These are phyloP conservation scores for Plasmodium gaboni DNA, from an alignment of 169 alveolate species.

Conservation along the genomic window DNA sequence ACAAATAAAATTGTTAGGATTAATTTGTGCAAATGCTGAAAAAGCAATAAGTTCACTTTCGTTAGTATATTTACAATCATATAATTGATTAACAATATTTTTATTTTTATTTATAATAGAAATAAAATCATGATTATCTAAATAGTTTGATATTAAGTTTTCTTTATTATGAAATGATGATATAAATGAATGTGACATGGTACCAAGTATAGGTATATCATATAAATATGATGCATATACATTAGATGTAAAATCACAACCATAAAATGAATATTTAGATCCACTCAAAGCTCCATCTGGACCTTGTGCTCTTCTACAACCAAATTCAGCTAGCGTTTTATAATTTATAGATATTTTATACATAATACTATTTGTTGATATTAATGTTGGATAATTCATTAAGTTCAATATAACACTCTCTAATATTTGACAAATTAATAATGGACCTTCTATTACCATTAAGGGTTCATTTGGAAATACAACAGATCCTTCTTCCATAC, in stretches of 20 bases:
- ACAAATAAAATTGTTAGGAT: slow-evolving; percentile 39
- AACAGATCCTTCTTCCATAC: slow-evolving; percentile 87
- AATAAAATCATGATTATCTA: slow-evolving; percentile 48
- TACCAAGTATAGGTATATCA: slow-evolving; percentile 69
- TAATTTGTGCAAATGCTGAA: slow-evolving; percentile 62
- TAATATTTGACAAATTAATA: slow-evolving; percentile 87
- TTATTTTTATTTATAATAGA: slow-evolving; percentile 62
- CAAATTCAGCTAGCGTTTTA: slow-evolving; percentile 90
- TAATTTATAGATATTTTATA: slow-evolving; percentile 59
- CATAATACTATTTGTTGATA: slow-evolving; percentile 88
- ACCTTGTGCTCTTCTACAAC: slow-evolving; percentile 92
- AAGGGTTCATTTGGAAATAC: slow-evolving; percentile 91
- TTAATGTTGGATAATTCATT: slow-evolving; percentile 89
- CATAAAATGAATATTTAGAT: slow-evolving; percentile 87
- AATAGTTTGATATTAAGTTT: slow-evolving; percentile 11
- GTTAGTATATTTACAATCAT: slow-evolving; percentile 38
- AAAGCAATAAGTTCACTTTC: slow-evolving; percentile 59
- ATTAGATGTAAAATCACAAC: slow-evolving; percentile 68
- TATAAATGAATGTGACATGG: slow-evolving; percentile 66
- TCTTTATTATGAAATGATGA: slow-evolving; percentile 29
- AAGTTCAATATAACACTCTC: slow-evolving; percentile 92
- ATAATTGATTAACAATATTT: slow-evolving; percentile 32
- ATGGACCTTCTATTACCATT: slow-evolving; percentile 91
- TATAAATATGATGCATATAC: slow-evolving; percentile 64
- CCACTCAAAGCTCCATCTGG: slow-evolving; percentile 95